A percentile compares a stretch with the other conserved stretches of the same genome.
Evolutionary conservation across 371 early-diverging fungal genomes (phyloP).

Genomic region (Mortierella sp.): DNA sequence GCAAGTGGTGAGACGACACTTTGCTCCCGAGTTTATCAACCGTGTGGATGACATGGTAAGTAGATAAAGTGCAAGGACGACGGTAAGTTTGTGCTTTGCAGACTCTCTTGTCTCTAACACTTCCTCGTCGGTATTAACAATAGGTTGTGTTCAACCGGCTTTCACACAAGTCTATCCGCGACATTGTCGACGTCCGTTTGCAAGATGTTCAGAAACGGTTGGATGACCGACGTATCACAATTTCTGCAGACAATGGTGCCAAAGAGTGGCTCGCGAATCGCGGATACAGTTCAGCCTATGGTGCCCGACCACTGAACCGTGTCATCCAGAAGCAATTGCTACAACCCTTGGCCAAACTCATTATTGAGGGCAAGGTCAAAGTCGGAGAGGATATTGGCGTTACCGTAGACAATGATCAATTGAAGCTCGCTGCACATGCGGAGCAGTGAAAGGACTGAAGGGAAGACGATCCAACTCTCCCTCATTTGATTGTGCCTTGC

Average conservation of each 20-base stretch:
- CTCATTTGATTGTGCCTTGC: too few species aligned
- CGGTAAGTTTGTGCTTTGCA: too few species aligned
- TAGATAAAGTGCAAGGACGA: neutral
- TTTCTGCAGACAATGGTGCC: conserved; percentile 73
- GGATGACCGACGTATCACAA: conserved; percentile 74
- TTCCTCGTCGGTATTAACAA: too few species aligned
- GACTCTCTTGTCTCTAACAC: too few species aligned
- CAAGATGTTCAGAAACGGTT: conserved; percentile 79
- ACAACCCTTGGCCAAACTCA: conserved; percentile 81
- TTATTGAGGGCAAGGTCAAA: conserved; percentile 82
- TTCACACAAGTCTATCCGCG: conserved; percentile 71
- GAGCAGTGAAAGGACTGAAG: too few species aligned
- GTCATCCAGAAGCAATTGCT: conserved; percentile 83
- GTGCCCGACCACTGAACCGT: conserved; percentile 86
- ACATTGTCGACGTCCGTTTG: conserved; percentile 88
- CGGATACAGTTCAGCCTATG: conserved; percentile 89
- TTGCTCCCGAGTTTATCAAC: conserved; percentile 92
- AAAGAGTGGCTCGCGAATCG: conserved; percentile 82
- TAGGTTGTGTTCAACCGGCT: conserved; percentile 84
- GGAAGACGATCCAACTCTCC: too few species aligned
- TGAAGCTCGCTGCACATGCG: conserved; percentile 20
- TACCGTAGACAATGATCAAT: conserved; percentile 50
- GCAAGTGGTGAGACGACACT: conserved; percentile 81
- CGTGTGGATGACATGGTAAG: conserved; percentile 84
- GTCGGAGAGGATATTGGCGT: conserved; percentile 71